Percentiles rank a stretch among this genome's conserved stretches.
Evolutionary conservation across 176 grass and related monocot genomes (phyloP).

Genomic region (Rhipidocladum racemiflorum): DNA sequence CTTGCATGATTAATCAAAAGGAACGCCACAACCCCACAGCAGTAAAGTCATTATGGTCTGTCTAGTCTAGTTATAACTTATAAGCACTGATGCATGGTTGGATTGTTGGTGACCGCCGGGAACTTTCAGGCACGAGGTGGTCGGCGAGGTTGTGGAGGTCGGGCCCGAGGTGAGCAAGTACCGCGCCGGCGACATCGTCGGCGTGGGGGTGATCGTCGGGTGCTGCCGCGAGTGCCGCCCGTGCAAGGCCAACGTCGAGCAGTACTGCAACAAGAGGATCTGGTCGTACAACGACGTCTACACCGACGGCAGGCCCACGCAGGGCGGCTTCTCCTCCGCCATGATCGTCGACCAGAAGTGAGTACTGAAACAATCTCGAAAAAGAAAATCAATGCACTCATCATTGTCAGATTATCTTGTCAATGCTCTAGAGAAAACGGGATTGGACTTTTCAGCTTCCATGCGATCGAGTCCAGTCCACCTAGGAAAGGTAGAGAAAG

Average conservation of each 20-base stretch:
- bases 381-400: neutral
- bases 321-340: slow-evolving; percentile 77
- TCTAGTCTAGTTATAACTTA: neutral
- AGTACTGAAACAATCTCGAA: slow-evolving; percentile 14
- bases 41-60: neutral
- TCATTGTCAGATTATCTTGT: neutral
- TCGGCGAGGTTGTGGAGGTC: slow-evolving; percentile 83
- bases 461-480: neutral
- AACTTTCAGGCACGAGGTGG: slow-evolving; percentile 77
- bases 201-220: slow-evolving; percentile 69
- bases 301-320: slow-evolving; percentile 75
- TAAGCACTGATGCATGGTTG: too few relatives aligned
- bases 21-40: neutral
- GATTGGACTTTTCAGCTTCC: neutral
- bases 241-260: slow-evolving; percentile 81
- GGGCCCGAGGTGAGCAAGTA: slow-evolving; percentile 60
- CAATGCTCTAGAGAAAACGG: neutral
- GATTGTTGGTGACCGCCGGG: neutral
- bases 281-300: slow-evolving; percentile 98
- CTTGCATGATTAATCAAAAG: neutral
- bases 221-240: slow-evolving; percentile 77
- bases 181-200: slow-evolving; percentile 54
- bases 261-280: slow-evolving; percentile 93
- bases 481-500: neutral
- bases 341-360: slow-evolving; percentile 96